phyloP scores from a whole-genome alignment of 495 filamentous ascomycete genomes.

The Aspergillus avenaceus region DNA sequence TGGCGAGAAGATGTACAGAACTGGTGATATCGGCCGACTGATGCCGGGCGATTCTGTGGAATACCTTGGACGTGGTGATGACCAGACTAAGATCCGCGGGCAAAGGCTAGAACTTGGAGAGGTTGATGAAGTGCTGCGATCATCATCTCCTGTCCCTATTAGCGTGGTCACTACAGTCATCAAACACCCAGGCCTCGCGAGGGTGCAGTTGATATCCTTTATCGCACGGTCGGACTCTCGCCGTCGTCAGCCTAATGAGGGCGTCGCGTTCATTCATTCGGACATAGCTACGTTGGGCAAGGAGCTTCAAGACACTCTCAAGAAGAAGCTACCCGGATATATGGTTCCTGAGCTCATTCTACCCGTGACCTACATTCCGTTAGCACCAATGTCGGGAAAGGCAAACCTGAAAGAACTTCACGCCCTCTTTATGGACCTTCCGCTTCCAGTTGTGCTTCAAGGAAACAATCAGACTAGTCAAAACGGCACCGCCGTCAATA shows the following conservation, averaged over 20 bases:
- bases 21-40: constrained; percentile 46
- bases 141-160: constrained; percentile 26
- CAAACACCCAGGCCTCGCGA: constrained; percentile 39
- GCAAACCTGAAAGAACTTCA: constrained; percentile 45
- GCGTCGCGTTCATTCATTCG: constrained; percentile 16
- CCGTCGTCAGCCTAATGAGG: constrained; percentile 3
- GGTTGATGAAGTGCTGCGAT: constrained; percentile 54
- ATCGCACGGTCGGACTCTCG: constrained; percentile 13
- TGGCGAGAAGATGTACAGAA: constrained; percentile 42
- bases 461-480: constrained; percentile 10
- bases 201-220: constrained; percentile 42
- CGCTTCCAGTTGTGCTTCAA: constrained; percentile 16
- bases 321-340: constrained; percentile 44
- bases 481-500: background rate
- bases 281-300: constrained; percentile 18
- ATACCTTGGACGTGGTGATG: constrained; percentile 70
- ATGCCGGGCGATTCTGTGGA: constrained; percentile 47
- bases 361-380: constrained; percentile 36
- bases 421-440: constrained; percentile 19
- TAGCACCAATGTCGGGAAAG: constrained; percentile 44
- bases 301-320: constrained; percentile 32
- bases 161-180: constrained; percentile 39
- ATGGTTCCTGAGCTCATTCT: constrained; percentile 53
- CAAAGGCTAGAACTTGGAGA: constrained; percentile 75
- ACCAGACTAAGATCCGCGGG: constrained; percentile 76